Evolutionary conservation across 2,329 filamentous ascomycete species (phyloP), one percentile per base, ranked within the genome.

Genomic region (Venturiaceae sp.): DNA sequence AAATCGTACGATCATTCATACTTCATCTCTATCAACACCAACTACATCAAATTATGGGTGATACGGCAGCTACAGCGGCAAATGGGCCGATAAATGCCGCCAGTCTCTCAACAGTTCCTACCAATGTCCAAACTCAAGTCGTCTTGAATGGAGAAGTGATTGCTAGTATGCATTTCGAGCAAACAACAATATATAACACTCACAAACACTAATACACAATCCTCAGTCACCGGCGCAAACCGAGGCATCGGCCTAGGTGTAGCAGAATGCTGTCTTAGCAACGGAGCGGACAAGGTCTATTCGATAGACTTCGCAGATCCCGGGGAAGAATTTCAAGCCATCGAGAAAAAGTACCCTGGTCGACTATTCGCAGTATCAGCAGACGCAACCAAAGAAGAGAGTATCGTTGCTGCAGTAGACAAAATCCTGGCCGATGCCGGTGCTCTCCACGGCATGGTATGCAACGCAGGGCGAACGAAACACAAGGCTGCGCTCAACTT

Each of bases 401-500:
- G 66, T n/a, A 72, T 78, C 44, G 70, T 71, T 3, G 67, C 68
- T 2, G 76, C 75, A 2, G 66, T 80, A 0, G 76, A 79, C 58
- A 65, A 69, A 55, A 76, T 80, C 8, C 63, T 80, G 2, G 63
- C 64, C 9, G 70, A 78, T 55, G 69, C 68, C 0, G 77, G 77
- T 4, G 72, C 68, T 3, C 61, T 80, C 7, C 74, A 80, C 58
- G 78, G 78, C 13, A 77, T 81, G 68, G 76, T 80, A 2, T 74
- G 72, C 26, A 80, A 81, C 60, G 78, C 78, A 0, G 77, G 78
- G 14, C 67, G 74, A 14, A 81, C 77, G 13, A 78, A 80, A 63
- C 78, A 80, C 62, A 79, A 80, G 64, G 66, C 77, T 1, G 78
- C 77, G 0, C 66, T 80, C 5, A 76, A 81, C 26, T 80, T 78